Conservation (phyloP, 306 rosid genomes). For the Quercus variabilis region DNA sequence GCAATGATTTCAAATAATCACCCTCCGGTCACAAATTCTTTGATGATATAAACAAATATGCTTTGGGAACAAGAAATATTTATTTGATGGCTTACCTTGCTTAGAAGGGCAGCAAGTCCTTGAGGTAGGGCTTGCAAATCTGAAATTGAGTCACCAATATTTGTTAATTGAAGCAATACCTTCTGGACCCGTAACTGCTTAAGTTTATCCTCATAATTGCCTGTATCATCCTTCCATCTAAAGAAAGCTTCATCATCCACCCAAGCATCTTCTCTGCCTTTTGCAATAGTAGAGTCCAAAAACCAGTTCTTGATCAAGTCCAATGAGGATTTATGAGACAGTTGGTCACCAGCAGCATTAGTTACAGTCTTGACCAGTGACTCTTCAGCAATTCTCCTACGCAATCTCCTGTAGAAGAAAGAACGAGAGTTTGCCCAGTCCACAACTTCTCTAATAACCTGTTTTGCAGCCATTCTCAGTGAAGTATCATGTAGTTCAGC, state of each 20-base stretch:
- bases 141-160: slow-evolving; percentile 59
- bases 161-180: slow-evolving; percentile 67
- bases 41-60: slow-evolving; percentile 11
- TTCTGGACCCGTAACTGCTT: slow-evolving; percentile 85
- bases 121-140: slow-evolving; percentile 91
- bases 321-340: slow-evolving; percentile 61
- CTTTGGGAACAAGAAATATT: not conserved
- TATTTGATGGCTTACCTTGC: slow-evolving; percentile 63
- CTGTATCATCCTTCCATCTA: slow-evolving; percentile 65
- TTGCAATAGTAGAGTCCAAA: slow-evolving; percentile 48
- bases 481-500: slow-evolving; percentile 97
- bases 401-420: slow-evolving; percentile 76
- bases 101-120: slow-evolving; percentile 87
- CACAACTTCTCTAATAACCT: slow-evolving; percentile 78
- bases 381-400: slow-evolving; percentile 75
- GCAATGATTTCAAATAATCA: slow-evolving; percentile 35
- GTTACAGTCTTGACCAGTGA: slow-evolving; percentile 62
- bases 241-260: slow-evolving; percentile 76
- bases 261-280: slow-evolving; percentile 62
- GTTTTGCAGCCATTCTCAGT: slow-evolving; percentile 93
- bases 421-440: slow-evolving; percentile 77
- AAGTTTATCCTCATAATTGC: slow-evolving; percentile 66
- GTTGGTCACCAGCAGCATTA: slow-evolving; percentile 82
- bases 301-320: slow-evolving; percentile 72
- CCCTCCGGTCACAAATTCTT: slow-evolving; percentile 4